Conservation (phyloP, 129 eudicot species). For the Tanacetum coccineum region DNA sequence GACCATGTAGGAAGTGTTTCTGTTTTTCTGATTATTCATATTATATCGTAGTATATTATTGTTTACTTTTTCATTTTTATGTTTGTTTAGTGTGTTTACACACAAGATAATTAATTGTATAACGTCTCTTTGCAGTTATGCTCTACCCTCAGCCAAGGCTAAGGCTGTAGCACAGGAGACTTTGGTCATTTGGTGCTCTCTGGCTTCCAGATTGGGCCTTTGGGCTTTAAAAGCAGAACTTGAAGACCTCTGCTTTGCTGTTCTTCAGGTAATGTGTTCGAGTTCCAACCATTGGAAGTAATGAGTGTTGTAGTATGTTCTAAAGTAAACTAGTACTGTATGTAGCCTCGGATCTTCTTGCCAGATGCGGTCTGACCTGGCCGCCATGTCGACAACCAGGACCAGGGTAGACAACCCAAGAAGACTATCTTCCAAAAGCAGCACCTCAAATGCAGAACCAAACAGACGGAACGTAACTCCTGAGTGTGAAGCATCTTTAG, state of each 20-base stretch:
- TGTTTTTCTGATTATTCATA: neutral
- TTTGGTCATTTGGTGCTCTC: conserved; percentile 93
- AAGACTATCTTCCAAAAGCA: conserved; percentile 45
- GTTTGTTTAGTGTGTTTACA: neutral
- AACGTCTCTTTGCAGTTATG: conserved; percentile 55
- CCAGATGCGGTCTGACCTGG: conserved; percentile 78
- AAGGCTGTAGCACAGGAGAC: conserved; percentile 97
- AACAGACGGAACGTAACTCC: conserved; percentile 26
- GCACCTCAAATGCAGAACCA: conserved; percentile 30
- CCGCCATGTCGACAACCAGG: conserved; percentile 81
- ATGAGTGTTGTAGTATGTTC: conserved; percentile 3
- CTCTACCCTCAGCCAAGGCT: conserved; percentile 79
- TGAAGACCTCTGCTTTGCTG: conserved; percentile 97
- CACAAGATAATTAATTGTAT: too few relatives aligned
- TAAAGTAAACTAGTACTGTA: conserved; percentile 20
- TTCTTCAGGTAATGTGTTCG: conserved; percentile 56
- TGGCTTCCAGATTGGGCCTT: conserved; percentile 91
- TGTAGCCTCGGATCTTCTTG: conserved; percentile 87
- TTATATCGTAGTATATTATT: neutral
- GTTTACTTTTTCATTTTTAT: conserved; percentile 2
- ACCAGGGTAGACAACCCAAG: conserved; percentile 50
- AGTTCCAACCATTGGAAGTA: conserved; percentile 1
- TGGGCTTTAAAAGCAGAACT: conserved; percentile 98
- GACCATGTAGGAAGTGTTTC: conserved; percentile 66
- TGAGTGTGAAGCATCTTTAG: conserved; percentile 31